A percentile compares a stretch with the other conserved stretches of the same genome.
phyloP scores from a whole-genome alignment of 108 stramenopile genomes.

The Hondaea fermentalgiana region DNA sequence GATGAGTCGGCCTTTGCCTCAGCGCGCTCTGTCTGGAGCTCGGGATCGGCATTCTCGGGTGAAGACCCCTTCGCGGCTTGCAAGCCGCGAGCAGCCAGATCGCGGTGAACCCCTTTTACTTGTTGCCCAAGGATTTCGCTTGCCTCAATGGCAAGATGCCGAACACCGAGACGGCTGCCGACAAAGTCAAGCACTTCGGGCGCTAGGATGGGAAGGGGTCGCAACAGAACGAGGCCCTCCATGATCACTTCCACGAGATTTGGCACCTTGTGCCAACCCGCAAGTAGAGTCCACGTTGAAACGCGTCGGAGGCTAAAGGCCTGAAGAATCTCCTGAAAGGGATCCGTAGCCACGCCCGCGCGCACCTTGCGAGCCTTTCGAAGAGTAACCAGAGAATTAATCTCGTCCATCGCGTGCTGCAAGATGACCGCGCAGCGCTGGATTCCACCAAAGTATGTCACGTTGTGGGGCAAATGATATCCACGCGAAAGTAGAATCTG shows the following conservation, averaged over 20 bases:
- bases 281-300: background rate
- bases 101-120: background rate
- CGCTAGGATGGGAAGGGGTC: background rate
- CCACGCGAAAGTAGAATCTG: background rate
- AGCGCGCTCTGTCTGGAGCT: no score
- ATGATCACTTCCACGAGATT: background rate
- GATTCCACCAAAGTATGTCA: background rate
- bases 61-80: no score
- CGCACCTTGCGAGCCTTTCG: background rate
- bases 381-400: background rate
- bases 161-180: background rate
- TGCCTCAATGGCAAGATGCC: background rate
- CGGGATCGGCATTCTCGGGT: no score
- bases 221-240: background rate
- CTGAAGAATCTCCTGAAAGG: background rate
- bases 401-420: background rate
- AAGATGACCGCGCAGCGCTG: background rate
- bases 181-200: background rate
- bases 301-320: background rate
- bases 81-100: background rate
- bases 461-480: background rate
- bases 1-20: no score
- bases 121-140: background rate
- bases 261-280: background rate
- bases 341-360: background rate